A percentile compares a stretch with the other conserved stretches of the same genome.
Evolutionary conservation across 805 yeast species (phyloP).

Genomic region (Candida rishiriensis): DNA sequence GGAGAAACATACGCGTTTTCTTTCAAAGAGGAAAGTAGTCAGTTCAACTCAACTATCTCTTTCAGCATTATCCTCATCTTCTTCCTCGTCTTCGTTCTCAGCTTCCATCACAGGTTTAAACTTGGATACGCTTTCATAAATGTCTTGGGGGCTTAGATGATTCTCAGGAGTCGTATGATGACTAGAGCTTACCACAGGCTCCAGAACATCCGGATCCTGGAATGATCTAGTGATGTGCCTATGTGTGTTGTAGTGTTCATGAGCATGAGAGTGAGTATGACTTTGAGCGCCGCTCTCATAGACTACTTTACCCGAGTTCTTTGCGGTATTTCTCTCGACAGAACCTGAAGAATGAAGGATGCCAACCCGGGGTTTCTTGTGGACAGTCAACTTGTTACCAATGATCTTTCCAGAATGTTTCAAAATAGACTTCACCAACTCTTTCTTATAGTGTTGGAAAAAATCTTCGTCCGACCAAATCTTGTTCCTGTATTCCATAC

Average conservation of each 20-base stretch:
- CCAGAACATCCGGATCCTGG: constrained; percentile 25
- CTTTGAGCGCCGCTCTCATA: background rate
- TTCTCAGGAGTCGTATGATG: background rate
- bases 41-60: background rate
- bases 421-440: constrained; percentile 49
- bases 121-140: background rate
- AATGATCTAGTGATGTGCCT: constrained; percentile 7
- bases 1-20: too few species aligned
- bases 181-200: constrained; percentile 5
- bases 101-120: too few species aligned
- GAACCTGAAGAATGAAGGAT: too few species aligned
- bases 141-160: background rate
- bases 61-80: constrained; percentile 1
- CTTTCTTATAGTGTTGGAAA: constrained; percentile 55
- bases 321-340: constrained; percentile 4
- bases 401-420: constrained; percentile 73
- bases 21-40: too few species aligned
- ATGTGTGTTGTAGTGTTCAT: constrained; percentile 9
- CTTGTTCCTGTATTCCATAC: constrained; percentile 51
- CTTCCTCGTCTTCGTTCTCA: background rate
- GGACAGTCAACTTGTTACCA: constrained; percentile 58
- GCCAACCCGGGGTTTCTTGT: background rate
- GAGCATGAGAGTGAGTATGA: constrained; percentile 5
- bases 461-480: constrained; percentile 75
- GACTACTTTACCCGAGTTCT: constrained; percentile 3